A percentile compares a stretch with the other conserved stretches of the same genome.
phyloP scores from a whole-genome alignment of 2,329 filamentous ascomycete species.

The Colletotrichum tanaceti region DNA sequence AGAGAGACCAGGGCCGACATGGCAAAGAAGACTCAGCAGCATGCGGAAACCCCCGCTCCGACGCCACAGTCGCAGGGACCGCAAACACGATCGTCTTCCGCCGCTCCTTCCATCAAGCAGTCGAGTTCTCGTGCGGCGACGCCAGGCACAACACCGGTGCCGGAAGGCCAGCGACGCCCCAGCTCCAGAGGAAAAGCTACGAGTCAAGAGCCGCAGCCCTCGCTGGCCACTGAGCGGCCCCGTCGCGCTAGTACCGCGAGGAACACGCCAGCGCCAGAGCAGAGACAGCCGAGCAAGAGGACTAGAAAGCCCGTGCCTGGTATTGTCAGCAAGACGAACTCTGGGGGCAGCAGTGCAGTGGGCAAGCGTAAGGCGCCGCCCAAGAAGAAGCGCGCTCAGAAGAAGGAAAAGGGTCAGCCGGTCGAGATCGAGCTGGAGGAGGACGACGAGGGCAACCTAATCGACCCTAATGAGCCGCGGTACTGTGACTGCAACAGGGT shows the following conservation, averaged over 20 bases:
- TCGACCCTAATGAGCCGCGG: conserved; percentile 79
- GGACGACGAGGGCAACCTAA: conserved; percentile 75
- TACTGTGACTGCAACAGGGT: conserved; percentile 86
- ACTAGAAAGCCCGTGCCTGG: conserved; percentile 78
- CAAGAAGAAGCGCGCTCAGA: conserved; percentile 68
- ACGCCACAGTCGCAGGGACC: conserved; percentile 33
- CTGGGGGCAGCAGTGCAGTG: conserved; percentile 73
- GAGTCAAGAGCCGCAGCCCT: conserved; percentile 62
- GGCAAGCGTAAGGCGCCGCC: conserved; percentile 78
- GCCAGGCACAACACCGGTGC: conserved; percentile 52
- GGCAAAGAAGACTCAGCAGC: conserved; percentile 55
- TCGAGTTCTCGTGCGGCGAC: conserved; percentile 51
- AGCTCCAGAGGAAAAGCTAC: conserved; percentile 64
- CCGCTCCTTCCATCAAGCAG: conserved; percentile 46
- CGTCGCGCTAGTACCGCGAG: conserved; percentile 68
- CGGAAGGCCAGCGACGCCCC: conserved; percentile 60
- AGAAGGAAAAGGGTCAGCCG: conserved; percentile 59
- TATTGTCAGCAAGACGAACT: conserved; percentile 72
- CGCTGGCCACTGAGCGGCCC: conserved; percentile 64
- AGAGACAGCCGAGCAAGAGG: conserved; percentile 61
- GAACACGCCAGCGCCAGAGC: conserved; percentile 67
- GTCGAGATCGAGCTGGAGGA: conserved; percentile 65
- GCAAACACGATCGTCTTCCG: conserved; percentile 40
- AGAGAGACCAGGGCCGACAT: conserved; percentile 60
- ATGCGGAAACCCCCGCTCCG: conserved; percentile 13